Base-by-base conservation (phyloP, 768 basidiomycete genomes). In the Xerocomellus intermedius region DNA sequence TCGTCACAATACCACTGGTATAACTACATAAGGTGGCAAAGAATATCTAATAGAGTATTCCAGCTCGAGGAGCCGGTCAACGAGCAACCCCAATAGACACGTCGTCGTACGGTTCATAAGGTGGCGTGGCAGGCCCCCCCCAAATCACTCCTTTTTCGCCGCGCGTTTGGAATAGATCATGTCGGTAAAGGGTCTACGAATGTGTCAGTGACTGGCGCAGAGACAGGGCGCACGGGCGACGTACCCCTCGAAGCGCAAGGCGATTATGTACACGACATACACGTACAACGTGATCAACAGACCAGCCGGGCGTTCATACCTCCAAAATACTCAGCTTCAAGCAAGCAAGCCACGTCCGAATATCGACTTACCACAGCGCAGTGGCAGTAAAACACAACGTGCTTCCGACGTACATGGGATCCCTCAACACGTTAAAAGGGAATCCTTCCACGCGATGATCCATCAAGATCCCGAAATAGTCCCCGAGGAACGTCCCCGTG, bases 321-420 rank as follows among this genome's bases (percentile, higher is more conserved):
- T 93, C 14, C 24, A 28, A 8, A 47, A 36, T 26, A 42, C 33
- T 56, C 14, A 53, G n/a, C 26, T 7, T 16, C 9, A n/a, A 21
- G 14, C 37, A 22, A 36, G 17, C 30, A 33, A 52, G 4, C 13
- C 35, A 28, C 53, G 26, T 37, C n/a, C 48, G 42, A 56, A 37
- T 48, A 49, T 22, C 22, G 7, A 69, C 86, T 64, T 55, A 94
- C 94, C 93, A 96, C 33, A 99, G 77, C 0, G 96, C 89, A 1
- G 83, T 85, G 21, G 86, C 95, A 36, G 83, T 73, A 74, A 98
- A 98, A 69, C 86, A 91, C 76, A 99, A 75, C 6, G 94, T 94
- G 66, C 89, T 93, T 8, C 96, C 96, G 43, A 94, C 89, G 67
- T 99, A 98, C 96, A 99, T 99, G 0, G 96, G 96, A 70, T 97